These are phyloP conservation scores for Tylopilus felleus DNA, from an alignment of 768 basidiomycete species.

Conservation along the genomic window DNA sequence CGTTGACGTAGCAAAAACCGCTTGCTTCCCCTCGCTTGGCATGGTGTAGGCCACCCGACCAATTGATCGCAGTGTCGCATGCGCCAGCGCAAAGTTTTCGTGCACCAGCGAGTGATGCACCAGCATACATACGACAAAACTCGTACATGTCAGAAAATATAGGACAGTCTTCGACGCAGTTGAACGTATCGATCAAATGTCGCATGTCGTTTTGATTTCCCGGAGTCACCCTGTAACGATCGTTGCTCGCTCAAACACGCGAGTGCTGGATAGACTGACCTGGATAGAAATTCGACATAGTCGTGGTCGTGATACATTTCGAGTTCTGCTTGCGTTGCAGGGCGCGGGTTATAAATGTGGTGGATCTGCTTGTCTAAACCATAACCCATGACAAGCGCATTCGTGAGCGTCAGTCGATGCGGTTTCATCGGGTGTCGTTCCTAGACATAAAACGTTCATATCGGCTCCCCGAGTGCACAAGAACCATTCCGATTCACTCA, in stretches of 20 bases:
- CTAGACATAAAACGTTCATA: slow-evolving; percentile 38
- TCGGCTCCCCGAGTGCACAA: background rate
- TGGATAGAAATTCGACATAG: slow-evolving; percentile 93
- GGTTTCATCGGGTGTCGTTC: slow-evolving; percentile 99
- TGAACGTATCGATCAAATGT: slow-evolving; percentile 79
- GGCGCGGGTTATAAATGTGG: slow-evolving; percentile 82
- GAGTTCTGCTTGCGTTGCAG: slow-evolving; percentile 87
- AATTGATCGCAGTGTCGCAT: slow-evolving; percentile 97
- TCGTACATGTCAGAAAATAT: slow-evolving; percentile 94
- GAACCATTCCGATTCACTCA: slow-evolving; percentile 35
- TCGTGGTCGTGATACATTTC: slow-evolving; percentile 91
- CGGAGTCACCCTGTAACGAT: slow-evolving; percentile 68
- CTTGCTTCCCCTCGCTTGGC: slow-evolving; percentile 98
- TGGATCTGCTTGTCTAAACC: slow-evolving; percentile 95
- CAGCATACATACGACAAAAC: slow-evolving; percentile 92
- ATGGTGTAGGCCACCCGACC: slow-evolving; percentile 98
- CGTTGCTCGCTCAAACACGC: background rate
- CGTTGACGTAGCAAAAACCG: slow-evolving; percentile 98
- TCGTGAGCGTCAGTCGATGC: slow-evolving; percentile 92
- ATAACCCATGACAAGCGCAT: slow-evolving; percentile 93
- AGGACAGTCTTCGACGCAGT: slow-evolving; percentile 96
- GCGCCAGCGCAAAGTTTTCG: slow-evolving; percentile 78
- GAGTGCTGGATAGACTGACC: slow-evolving; percentile 42
- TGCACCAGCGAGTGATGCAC: slow-evolving; percentile 87
- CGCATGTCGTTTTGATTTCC: slow-evolving; percentile 68